A percentile compares a stretch with the other conserved stretches of the same genome.
phyloP scores from a whole-genome alignment of 2,329 filamentous ascomycete genomes.

The Exophiala viscosa region DNA sequence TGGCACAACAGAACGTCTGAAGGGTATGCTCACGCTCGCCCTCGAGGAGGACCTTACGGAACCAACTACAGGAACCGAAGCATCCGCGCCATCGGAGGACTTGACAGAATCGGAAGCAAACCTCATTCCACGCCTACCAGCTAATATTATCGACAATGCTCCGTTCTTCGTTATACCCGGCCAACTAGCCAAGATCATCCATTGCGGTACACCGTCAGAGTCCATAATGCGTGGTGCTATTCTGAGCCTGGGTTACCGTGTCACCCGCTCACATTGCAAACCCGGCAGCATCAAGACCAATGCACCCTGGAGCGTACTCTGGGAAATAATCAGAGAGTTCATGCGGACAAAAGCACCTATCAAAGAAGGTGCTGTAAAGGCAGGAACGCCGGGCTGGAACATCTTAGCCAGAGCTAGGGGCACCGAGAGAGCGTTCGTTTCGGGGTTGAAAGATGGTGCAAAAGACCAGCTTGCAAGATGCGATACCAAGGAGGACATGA shows the following conservation, averaged over 20 bases:
- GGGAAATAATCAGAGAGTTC: conserved; percentile 94
- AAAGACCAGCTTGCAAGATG: conserved; percentile 33
- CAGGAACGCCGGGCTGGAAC: conserved; percentile 66
- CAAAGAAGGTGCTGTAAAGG: conserved; percentile 66
- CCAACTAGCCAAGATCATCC: conserved; percentile 69
- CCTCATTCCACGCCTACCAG: conserved; percentile 49
- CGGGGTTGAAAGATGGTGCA: conserved; percentile 39
- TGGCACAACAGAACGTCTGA: conserved; percentile 72
- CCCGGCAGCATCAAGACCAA: conserved; percentile 89
- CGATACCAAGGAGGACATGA: conserved; percentile 38
- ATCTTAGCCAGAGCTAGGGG: conserved; percentile 53
- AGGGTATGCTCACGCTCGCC: conserved; percentile 87
- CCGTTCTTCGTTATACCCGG: conserved; percentile 86
- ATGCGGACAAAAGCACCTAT: conserved; percentile 74
- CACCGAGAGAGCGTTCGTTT: conserved; percentile 32
- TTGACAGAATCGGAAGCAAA: conserved; percentile 34
- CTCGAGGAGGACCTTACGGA: conserved; percentile 64
- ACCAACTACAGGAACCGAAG: conserved; percentile 3
- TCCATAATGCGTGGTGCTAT: conserved; percentile 78
- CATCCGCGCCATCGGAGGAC: conserved; percentile 26
- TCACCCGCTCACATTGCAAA: conserved; percentile 82
- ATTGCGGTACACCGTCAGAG: conserved; percentile 75
- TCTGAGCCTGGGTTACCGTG: conserved; percentile 72
- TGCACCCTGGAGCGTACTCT: conserved; percentile 83
- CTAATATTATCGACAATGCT: conserved; percentile 65